Evolutionary conservation across 805 yeast species (phyloP).

Genomic region (Candida dajiaensis): DNA sequence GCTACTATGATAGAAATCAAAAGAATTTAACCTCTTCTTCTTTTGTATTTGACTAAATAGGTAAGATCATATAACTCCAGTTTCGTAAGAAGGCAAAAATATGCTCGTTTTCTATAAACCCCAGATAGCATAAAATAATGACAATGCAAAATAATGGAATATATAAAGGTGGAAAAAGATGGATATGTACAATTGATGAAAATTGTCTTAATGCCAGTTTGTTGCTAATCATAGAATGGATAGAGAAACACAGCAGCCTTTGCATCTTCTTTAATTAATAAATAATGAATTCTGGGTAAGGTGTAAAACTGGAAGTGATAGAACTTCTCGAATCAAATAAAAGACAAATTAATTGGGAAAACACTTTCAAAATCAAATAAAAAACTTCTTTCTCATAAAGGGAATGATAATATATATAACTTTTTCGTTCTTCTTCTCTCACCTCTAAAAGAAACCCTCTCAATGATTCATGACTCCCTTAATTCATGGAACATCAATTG

Average conservation of each 20-base stretch:
- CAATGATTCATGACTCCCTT: neutral
- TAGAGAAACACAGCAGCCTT: neutral
- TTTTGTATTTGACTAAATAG: neutral
- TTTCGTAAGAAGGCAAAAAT: neutral
- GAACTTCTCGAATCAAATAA: neutral
- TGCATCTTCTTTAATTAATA: neutral
- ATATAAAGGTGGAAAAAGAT: neutral
- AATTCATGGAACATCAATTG: neutral
- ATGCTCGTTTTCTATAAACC: neutral
- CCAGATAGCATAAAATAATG: neutral
- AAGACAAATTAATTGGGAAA: neutral
- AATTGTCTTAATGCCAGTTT: neutral
- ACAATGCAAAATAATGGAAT: neutral
- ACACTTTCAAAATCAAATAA: neutral
- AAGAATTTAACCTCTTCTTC: neutral
- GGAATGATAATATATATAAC: neutral
- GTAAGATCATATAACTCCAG: neutral
- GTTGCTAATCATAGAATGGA: neutral
- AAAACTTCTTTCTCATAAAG: neutral
- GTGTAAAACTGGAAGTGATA: neutral
- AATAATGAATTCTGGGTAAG: neutral
- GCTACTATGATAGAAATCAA: neutral
- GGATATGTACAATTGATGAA: neutral
- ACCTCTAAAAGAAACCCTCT: neutral
- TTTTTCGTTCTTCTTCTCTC: neutral